Conservation (phyloP, 2,329 filamentous ascomycete genomes). For the Sporothrix pseudoabietina region DNA sequence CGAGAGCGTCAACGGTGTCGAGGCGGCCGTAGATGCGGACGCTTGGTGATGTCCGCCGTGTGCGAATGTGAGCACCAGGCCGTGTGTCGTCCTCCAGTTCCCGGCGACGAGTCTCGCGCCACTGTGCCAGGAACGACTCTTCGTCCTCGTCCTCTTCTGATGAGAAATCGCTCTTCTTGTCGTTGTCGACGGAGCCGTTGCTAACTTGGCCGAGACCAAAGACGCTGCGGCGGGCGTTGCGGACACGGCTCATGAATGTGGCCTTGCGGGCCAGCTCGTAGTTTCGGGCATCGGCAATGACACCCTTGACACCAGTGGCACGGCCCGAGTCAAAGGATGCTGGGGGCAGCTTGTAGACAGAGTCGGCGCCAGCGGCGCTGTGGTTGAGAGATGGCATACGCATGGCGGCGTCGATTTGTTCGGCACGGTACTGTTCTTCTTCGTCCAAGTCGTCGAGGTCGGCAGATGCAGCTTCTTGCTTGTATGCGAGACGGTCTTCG, state of each 20-base stretch:
- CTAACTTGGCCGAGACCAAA: constrained; percentile 49
- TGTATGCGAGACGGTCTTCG: constrained; percentile 58
- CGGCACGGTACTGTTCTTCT: constrained; percentile 56
- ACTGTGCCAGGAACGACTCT: constrained; percentile 78
- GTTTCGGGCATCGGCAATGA: constrained; percentile 79
- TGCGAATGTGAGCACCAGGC: constrained; percentile 49
- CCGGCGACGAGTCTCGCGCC: constrained; percentile 77
- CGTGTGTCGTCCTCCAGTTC: constrained; percentile 70
- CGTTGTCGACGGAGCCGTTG: constrained; percentile 42
- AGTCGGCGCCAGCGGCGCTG: constrained; percentile 46
- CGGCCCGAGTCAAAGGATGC: constrained; percentile 66
- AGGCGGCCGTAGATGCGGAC: constrained; percentile 76
- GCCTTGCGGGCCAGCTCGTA: constrained; percentile 68
- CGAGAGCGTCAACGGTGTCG: constrained; percentile 82
- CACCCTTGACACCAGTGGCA: constrained; percentile 81
- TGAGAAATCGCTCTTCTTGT: constrained; percentile 43
- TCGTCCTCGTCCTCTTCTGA: constrained; percentile 64
- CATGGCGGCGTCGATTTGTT: constrained; percentile 65
- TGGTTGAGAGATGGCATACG: constrained; percentile 61
- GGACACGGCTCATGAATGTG: constrained; percentile 57
- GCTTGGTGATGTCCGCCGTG: constrained; percentile 73
- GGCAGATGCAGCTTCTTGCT: constrained; percentile 32
- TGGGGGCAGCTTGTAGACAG: constrained; percentile 62
- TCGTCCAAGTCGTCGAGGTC: constrained; percentile 55
- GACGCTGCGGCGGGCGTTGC: constrained; percentile 57